Evolutionary conservation across 345 rosid genomes (phyloP).

Genomic region (Trapa bicornis): DNA sequence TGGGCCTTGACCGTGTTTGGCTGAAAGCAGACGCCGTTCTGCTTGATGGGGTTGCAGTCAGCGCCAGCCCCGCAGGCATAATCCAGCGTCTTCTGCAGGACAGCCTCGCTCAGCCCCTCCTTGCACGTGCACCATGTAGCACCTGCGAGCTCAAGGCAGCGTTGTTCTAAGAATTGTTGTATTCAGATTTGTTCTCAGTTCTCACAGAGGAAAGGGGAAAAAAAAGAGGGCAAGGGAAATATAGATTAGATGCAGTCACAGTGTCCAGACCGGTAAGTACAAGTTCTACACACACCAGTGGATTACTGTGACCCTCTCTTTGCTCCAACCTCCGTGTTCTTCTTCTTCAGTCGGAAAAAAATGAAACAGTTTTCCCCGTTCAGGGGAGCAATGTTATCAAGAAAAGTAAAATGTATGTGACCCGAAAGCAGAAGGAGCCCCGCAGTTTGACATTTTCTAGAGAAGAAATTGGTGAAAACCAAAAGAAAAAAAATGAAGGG

Average conservation of each 20-base stretch:
- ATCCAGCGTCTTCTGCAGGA: constrained; percentile 70
- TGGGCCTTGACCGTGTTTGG: constrained; percentile 74
- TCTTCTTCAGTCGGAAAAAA: background rate
- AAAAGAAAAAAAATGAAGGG: background rate
- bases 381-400: no score
- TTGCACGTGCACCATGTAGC: constrained; percentile 87
- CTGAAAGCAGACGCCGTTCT: constrained; percentile 46
- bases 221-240: background rate
- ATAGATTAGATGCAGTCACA: background rate
- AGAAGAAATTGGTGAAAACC: background rate
- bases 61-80: constrained; percentile 97
- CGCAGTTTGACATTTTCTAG: background rate
- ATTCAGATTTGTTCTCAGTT: background rate
- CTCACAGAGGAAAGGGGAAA: background rate
- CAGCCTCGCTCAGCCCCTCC: constrained; percentile 33
- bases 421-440: background rate
- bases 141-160: constrained; percentile 16
- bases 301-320: no score
- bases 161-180: no score
- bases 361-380: background rate
- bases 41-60: constrained; percentile 58
- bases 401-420: no score
- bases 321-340: no score
- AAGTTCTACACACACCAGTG: no score
- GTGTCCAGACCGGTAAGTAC: no score